Base-by-base conservation (phyloP, 805 yeast genomes). In the Candida pini region DNA sequence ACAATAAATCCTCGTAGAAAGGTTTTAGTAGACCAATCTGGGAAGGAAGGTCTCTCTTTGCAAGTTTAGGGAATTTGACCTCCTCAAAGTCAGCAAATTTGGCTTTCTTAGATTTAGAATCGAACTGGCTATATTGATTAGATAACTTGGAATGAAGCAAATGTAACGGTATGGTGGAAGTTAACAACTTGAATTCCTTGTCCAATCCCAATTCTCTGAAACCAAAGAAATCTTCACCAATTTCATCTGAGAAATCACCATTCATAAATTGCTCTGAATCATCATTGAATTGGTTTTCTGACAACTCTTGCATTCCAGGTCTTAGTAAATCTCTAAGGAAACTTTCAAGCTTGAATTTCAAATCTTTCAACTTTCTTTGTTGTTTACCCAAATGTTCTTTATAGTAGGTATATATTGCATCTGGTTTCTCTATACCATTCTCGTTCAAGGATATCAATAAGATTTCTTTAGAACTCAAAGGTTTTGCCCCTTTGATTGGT, bases 211-310 rank as follows among this genome's bases (percentile, higher is more conserved):
- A 66, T 45, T 90, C 97, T 53, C 75, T 83, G 67, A 92, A 94
- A 0, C 99, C 99, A 63, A 94, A 94, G 70, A 89, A 92, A 62
- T 92, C 99, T 49, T 90, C 98, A 6, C 97, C 98, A 25, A 92
- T 64, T 41, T 89, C 96, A 48, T 76, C 81, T 1, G 96, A 82
- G 56, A 92, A 92, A 51, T 89, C 97, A 38, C 99, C 99, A 20
- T 92, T 83, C 45, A 90, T 62, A 54, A 89, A 92, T 58, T 90
- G 96, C 44, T 92, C 97, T 49, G 95, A 82, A 50, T 87, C 85
- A 53, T 94, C 98, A 25, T 66, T 77, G 57, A 92, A 92, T 44
- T 78, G 82, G 35, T 73, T 71, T 51, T 89, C 97, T 33, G 73
- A 78, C 7, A 64, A 39, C 40, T 81, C 87, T 48, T 79, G 82